Conservation (phyloP, 148 eudicot genomes). For the Salicornia ramosissima region DNA sequence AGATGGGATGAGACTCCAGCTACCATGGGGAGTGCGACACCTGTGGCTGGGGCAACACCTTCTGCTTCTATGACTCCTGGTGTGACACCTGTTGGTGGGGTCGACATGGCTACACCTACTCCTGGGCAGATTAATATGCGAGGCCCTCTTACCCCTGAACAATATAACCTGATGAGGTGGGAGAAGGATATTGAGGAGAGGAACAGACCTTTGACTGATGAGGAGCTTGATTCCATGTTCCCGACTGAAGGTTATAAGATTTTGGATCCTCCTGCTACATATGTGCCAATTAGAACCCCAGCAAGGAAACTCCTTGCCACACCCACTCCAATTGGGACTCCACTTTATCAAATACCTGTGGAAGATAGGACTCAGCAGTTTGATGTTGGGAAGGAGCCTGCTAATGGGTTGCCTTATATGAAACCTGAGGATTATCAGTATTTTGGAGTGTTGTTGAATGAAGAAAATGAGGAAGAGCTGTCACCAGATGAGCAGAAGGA, state of each 20-base stretch:
- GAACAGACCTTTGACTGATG: slow-evolving; percentile 87
- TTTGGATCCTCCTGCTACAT: slow-evolving; percentile 79
- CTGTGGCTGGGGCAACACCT: slow-evolving; percentile 77
- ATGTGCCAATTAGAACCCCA: slow-evolving; percentile 90
- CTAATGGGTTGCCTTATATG: slow-evolving; percentile 80
- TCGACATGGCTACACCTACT: slow-evolving; percentile 84
- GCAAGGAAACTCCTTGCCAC: slow-evolving; percentile 98
- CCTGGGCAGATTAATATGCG: slow-evolving; percentile 68
- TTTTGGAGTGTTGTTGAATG: slow-evolving; percentile 68
- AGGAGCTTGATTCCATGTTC: slow-evolving; percentile 91
- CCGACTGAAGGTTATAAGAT: slow-evolving; percentile 86
- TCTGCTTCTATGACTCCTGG: slow-evolving; percentile 82
- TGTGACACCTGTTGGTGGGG: slow-evolving; percentile 78
- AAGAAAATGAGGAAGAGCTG: slow-evolving; percentile 79
- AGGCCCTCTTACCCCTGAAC: slow-evolving; percentile 78
- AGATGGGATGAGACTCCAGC: slow-evolving; percentile 99
- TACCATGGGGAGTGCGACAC: slow-evolving; percentile 92
- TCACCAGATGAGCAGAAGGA: slow-evolving; percentile 93
- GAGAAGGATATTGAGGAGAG: slow-evolving; percentile 96
- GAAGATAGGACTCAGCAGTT: slow-evolving; percentile 85
- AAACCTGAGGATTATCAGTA: slow-evolving; percentile 88
- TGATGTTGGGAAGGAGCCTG: slow-evolving; percentile 82
- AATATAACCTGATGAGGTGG: slow-evolving; percentile 86
- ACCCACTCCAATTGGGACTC: slow-evolving; percentile 85
- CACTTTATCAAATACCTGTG: slow-evolving; percentile 76